phyloP scores from a whole-genome alignment of 2,329 filamentous ascomycete genomes.

The Cercospora sp. region DNA sequence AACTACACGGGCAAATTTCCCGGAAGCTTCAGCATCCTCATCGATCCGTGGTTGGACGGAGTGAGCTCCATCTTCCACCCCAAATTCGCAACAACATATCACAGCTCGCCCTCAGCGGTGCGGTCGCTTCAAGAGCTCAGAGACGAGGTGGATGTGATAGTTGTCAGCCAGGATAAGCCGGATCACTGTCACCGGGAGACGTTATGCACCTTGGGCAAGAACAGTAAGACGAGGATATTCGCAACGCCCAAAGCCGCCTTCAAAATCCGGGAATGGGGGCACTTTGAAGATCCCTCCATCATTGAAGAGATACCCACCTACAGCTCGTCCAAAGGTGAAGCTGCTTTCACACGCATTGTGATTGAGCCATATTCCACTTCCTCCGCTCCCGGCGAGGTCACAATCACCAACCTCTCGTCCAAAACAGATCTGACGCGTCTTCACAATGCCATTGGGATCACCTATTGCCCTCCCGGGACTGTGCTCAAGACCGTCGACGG shows the following conservation, averaged over 20 bases:
- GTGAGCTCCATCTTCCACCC: constrained; percentile 61
- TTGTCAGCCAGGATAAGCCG: constrained; percentile 63
- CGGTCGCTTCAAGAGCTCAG: constrained; percentile 57
- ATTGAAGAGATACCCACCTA: constrained; percentile 47
- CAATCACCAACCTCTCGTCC: constrained; percentile 65
- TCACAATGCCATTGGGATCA: constrained; percentile 70
- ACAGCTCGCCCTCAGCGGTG: constrained; percentile 58
- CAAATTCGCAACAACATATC: constrained; percentile 61
- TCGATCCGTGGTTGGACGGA: constrained; percentile 71
- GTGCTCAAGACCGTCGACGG: constrained; percentile 40
- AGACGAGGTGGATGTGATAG: constrained; percentile 56
- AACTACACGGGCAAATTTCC: constrained; percentile 44
- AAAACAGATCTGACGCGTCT: constrained; percentile 61
- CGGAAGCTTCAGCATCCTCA: constrained; percentile 63
- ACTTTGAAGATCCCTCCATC: constrained; percentile 59
- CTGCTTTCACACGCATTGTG: constrained; percentile 51
- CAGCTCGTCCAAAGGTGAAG: constrained; percentile 39
- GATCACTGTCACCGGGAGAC: constrained; percentile 73
- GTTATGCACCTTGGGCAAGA: constrained; percentile 61
- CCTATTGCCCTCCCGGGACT: constrained; percentile 62
- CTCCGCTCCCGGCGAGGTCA: constrained; percentile 66
- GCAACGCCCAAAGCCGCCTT: constrained; percentile 66
- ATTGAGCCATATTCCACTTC: constrained; percentile 56
- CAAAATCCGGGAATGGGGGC: constrained; percentile 66
- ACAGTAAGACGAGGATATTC: constrained; percentile 62